Base-by-base conservation (phyloP, 176 grass and related monocot species). In the Pontederia paniculata region DNA sequence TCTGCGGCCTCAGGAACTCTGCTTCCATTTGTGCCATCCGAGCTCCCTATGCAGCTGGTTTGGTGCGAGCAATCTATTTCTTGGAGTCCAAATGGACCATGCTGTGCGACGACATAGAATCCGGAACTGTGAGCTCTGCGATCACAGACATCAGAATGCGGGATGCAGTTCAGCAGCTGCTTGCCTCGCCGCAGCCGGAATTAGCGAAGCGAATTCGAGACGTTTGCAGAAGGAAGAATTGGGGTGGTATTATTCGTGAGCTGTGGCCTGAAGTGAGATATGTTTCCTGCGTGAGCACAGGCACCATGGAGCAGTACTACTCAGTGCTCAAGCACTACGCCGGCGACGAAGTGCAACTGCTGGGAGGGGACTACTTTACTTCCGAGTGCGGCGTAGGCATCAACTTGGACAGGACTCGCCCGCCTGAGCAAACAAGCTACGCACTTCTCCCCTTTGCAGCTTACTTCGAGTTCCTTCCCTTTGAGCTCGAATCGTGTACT, bases 381-480 rank as follows among this genome's bases (percentile, higher is more conserved):
- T 70, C 66, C 2, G 66, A 77, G 58, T 77, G 74, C 22, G 17
- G 66, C 5, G 45, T 77, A 2, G 74, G 74, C 41, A 63, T 77
- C 44, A 77, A 64, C 66, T 12, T 77, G 66, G 66, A 77, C 1
- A 60, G 74, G 21, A 50, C 4, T 2, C 19, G 17, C 14, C 50
- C 58, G 14, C 74, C 74, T 0, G 74, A 63, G 42, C 28, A 56
- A 9, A 77, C 74, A 0, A 77, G 50, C 58, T 77, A 48, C 48
- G 65, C 70, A 57, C 23, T 77, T 17, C 23, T 70, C 16, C 66
- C 74, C 12, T 55, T 43, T 2, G 57, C 65, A 44, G 76, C 63
- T n/a, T 79, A 68, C 70, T 79, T 62, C 19, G 70, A 79, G 63
- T 79, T 79, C 76, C 56, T 73, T 25, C 77, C 77, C 4, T 73